Base-by-base conservation (phyloP, 169 alveolate species). In the Toxoplasma gondii region DNA sequence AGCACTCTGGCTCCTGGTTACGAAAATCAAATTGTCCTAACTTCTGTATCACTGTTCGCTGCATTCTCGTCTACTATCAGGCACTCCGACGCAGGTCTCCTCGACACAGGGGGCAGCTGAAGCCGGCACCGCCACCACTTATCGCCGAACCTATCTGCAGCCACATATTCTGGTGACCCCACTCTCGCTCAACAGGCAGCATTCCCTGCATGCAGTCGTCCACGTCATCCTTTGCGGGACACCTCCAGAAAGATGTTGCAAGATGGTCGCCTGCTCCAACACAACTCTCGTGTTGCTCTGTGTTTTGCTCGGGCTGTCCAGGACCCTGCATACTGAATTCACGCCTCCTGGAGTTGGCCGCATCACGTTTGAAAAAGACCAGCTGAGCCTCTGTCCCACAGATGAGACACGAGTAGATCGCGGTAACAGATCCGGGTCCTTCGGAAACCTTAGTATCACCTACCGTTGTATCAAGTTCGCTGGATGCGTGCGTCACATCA, bases 101-200 rank as follows among this genome's bases (percentile, higher is more conserved):
- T 27, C 74, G 74, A 64, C 74, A 64, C 74, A 64, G 74, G 74
- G 74, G 74, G 74, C 74, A 64, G 5, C 74, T 64, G 74, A 64
- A 27, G 31, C 31, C n/a, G 24, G 74, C 74, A 27, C 74, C 74
- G 74, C 74, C 74, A 64, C 74, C 74, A 64, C 74, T 27, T 22
- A 64, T 1, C 4, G n/a, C n/a, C 24, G 74, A 64, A 64, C 74
- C 74, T 64, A 64, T 16, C 74, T 64, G 74, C 24, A 64, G 74
- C 34, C 74, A 64, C 7, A 64, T 64, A 27, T 4, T 19, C n/a
- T 27, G 74, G 74, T 19, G 74, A 27, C n/a, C 22, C 22, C 31
- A 16, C 74, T 27, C 34, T 64, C 22, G 34, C n/a, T 10, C 74
- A 64, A 16, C 74, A 27, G n/a, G 34, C 24, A 64, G n/a, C 58